Percentiles rank a stretch among this genome's conserved stretches.
Evolutionary conservation across 768 basidiomycete genomes (phyloP).

Genomic region (Tulasnella sp.): DNA sequence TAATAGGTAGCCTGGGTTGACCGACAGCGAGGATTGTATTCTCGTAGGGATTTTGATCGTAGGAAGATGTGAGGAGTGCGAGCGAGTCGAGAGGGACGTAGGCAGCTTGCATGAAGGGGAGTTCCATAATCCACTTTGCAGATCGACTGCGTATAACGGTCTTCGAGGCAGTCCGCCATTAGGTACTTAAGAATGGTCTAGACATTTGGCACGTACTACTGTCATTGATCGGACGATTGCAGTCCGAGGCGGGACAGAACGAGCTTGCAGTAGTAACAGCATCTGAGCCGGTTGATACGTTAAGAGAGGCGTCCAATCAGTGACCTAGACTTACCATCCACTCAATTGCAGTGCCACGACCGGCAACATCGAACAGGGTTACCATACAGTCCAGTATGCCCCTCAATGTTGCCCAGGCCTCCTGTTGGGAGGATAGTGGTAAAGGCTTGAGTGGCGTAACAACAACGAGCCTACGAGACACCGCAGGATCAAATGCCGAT

Average conservation of each 20-base stretch:
- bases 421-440: conserved; percentile 14
- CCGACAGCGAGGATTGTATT: no score
- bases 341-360: not conserved
- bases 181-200: no score
- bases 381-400: conserved; percentile 19
- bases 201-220: not conserved
- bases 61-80: not conserved
- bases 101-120: not conserved
- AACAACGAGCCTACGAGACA: conserved; percentile 22
- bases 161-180: no score
- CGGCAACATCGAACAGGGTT: not conserved
- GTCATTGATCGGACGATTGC: conserved; percentile 4
- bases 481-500: conserved; percentile 22
- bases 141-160: not conserved
- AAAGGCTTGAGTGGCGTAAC: conserved; percentile 25
- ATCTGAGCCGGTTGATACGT: not conserved
- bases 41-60: no score
- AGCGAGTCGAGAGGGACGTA: not conserved
- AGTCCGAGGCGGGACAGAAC: not conserved
- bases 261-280: not conserved
- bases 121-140: not conserved
- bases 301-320: not conserved
- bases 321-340: conserved; percentile 1
- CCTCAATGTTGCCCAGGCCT: conserved; percentile 15
- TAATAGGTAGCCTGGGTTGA: no score